phyloP scores from a whole-genome alignment of 208 protist genomes.

The Herpetomonas samuelpessoai region DNA sequence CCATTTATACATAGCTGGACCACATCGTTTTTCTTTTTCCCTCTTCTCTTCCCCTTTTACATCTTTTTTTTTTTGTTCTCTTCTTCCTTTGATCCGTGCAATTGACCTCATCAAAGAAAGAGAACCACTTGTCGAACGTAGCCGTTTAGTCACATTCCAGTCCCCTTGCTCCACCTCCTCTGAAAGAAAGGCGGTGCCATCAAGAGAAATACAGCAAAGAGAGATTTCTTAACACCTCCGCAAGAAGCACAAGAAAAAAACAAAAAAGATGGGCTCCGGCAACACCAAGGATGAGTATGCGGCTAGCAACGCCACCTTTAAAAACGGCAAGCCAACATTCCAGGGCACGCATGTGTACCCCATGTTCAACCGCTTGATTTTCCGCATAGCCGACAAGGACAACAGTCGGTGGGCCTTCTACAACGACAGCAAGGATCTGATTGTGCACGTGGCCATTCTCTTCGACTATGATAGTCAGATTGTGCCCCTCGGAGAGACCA shows the following conservation, averaged over 20 bases:
- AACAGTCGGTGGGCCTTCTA: slow-evolving; percentile 70
- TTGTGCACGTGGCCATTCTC: slow-evolving; percentile 77
- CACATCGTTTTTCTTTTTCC: slow-evolving; percentile 10
- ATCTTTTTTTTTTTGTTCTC: too few species aligned
- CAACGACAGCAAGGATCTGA: slow-evolving; percentile 69
- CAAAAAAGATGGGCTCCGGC: slow-evolving; percentile 33
- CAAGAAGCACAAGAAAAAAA: slow-evolving; percentile 6
- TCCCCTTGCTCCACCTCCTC: too few species aligned
- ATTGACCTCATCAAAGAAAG: too few species aligned
- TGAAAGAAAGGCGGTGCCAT: too few species aligned
- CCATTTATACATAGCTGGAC: too few species aligned
- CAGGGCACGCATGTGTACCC: slow-evolving; percentile 36
- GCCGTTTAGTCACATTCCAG: too few species aligned
- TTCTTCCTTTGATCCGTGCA: too few species aligned
- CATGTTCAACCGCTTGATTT: slow-evolving; percentile 79
- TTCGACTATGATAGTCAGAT: slow-evolving; percentile 84
- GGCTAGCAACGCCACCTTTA: slow-evolving; percentile 19
- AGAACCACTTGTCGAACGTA: too few species aligned
- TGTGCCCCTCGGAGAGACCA: slow-evolving; percentile 62
- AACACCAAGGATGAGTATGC: slow-evolving; percentile 4
- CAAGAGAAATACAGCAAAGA: too few species aligned
- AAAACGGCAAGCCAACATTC: slow-evolving; percentile 65
- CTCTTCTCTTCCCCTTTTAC: slow-evolving; percentile 14
- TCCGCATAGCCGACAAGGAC: slow-evolving; percentile 56
- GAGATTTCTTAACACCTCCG: too few species aligned